phyloP scores from a whole-genome alignment of 2,329 filamentous ascomycete genomes.

The Aaosphaeria pasadenensis region DNA sequence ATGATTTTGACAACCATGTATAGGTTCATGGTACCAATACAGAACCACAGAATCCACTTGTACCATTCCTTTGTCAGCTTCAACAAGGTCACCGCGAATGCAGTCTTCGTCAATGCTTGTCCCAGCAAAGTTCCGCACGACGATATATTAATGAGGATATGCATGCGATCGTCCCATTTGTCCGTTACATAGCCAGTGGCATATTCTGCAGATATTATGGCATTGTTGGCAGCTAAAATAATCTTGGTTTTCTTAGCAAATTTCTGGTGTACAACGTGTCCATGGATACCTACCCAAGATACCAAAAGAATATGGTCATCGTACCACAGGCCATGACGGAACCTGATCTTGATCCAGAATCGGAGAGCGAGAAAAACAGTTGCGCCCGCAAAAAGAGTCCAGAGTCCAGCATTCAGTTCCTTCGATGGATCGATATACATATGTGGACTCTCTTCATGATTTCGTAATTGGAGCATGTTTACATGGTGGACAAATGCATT shows the following conservation, averaged over 20 bases:
- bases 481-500: background rate
- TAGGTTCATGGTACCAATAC: constrained; percentile 48
- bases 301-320: constrained; percentile 39
- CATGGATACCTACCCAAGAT: constrained; percentile 29
- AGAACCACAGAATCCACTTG: constrained; percentile 47
- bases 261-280: background rate
- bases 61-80: constrained; percentile 47
- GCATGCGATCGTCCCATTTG: constrained; percentile 53
- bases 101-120: constrained; percentile 37
- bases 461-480: background rate
- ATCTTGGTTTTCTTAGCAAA: constrained; percentile 25
- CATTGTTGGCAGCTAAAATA: constrained; percentile 46
- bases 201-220: constrained; percentile 47
- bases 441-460: constrained; percentile 3
- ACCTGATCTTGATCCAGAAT: constrained; percentile 36
- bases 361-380: constrained; percentile 34
- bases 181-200: constrained; percentile 48
- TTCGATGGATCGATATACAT: constrained; percentile 34
- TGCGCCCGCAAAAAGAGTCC: constrained; percentile 38
- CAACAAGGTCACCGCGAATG: constrained; percentile 40
- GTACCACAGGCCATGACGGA: constrained; percentile 40
- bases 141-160: constrained; percentile 50
- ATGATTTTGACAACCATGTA: constrained; percentile 50
- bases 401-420: constrained; percentile 36
- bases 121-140: constrained; percentile 39